Evolutionary conservation across 2,329 filamentous ascomycete genomes (phyloP), one percentile per base, ranked within the genome.

Genomic region (Leptographium lundbergii): DNA sequence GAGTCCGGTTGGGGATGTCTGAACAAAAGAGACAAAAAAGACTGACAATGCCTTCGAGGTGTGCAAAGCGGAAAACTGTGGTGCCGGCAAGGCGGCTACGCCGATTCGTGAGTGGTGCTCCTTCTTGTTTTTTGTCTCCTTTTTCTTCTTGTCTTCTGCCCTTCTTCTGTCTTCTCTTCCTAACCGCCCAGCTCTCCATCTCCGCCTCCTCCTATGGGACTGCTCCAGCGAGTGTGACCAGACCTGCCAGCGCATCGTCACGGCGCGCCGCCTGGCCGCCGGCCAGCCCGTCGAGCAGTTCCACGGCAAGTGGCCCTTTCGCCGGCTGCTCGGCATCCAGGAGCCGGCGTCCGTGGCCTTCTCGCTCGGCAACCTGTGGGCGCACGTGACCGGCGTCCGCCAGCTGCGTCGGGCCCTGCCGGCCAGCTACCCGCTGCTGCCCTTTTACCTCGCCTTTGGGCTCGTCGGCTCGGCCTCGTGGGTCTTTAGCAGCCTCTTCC

Each of bases 221-320:
- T 99, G 94, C 75, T 82, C 88, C 62, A 80, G 88, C 69, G 92
- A 99, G 81, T 99, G 94, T 83, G 91, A 99, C 77, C 95, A 99
- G 77, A 87, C 89, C 62, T 99, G 94, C 78, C 94, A 99, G 72
- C 92, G 95, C 78, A 87, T 96, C 70, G 80, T 95, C 61, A 97
- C 94, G 59, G 74, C 82, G 66, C 74, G 75, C 60, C 89, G 92
- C 63, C 74, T 91, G 64, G 75, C 81, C 29, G 76, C 81, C 63
- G 80, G 83, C 61, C 81, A 83, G 34, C 81, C 85, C 13, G 73
- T 96, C 56, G 86, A 92, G 59, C 94, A 99, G 74, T 99, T 91
- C 77, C 91, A 99, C 75, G 94, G 94, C 36, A 99, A 99, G 81
- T 99, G 94, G 94, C 94, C 94, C 47, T 99, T 99, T 75, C 79